Evolutionary conservation across 2,329 filamentous ascomycete genomes (phyloP).

Genomic region (Trichoderma gracile): DNA sequence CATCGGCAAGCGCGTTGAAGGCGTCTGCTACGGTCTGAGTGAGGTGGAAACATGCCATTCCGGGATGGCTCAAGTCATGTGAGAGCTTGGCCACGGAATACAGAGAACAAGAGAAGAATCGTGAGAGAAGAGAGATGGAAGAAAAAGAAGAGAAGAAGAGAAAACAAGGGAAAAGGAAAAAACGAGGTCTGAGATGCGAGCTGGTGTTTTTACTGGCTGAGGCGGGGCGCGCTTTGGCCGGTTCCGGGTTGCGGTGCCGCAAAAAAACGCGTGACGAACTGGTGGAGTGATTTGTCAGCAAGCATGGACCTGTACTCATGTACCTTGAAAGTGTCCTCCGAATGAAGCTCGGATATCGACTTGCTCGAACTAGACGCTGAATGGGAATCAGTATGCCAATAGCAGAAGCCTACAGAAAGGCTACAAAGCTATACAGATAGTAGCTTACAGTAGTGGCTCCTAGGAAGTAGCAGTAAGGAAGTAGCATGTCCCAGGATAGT

Average conservation of each 20-base stretch:
- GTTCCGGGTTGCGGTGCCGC: slow-evolving; percentile 3
- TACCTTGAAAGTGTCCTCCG: not conserved
- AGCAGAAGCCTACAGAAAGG: too few species aligned
- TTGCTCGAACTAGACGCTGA: too few species aligned
- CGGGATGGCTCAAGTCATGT: slow-evolving; percentile 27
- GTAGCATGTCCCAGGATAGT: too few species aligned
- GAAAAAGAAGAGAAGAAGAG: slow-evolving; percentile 26
- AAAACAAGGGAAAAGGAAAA: slow-evolving; percentile 28
- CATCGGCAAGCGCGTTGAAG: slow-evolving; percentile 64
- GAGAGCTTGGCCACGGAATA: slow-evolving; percentile 22
- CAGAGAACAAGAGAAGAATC: slow-evolving; percentile 27
- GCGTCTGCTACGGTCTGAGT: slow-evolving; percentile 63
- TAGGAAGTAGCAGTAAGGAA: too few species aligned
- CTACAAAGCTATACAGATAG: too few species aligned
- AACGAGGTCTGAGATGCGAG: slow-evolving; percentile 25
- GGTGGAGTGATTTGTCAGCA: slow-evolving; percentile 24
- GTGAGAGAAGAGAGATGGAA: slow-evolving; percentile 28
- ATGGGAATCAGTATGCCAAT: too few species aligned
- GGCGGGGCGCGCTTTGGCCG: slow-evolving; percentile 23
- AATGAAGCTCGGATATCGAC: too few species aligned
- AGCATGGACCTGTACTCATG: not conserved
- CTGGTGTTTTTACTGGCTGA: slow-evolving; percentile 26
- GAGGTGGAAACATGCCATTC: slow-evolving; percentile 44
- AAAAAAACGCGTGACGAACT: not conserved
- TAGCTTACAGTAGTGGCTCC: too few species aligned